phyloP scores from a whole-genome alignment of 176 grass and related monocot genomes.

The Puya raimondii region DNA sequence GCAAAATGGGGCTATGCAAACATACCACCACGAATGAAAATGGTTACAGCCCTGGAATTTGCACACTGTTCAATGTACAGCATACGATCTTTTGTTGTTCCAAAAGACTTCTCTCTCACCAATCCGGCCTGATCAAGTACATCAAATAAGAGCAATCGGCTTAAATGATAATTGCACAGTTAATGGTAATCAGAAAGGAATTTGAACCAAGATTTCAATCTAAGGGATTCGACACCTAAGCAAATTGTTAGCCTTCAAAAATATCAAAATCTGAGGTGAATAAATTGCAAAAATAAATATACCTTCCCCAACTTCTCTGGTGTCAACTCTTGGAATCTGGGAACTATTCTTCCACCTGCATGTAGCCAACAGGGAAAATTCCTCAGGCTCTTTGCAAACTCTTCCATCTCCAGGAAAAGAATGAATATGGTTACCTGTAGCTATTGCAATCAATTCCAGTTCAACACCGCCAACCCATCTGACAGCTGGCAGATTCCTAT shows the following conservation, averaged over 20 bases:
- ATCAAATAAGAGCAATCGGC: conserved; percentile 1
- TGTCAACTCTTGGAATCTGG: conserved; percentile 81
- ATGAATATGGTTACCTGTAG: conserved; percentile 53
- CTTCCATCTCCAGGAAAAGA: conserved; percentile 3
- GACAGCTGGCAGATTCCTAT: conserved; percentile 87
- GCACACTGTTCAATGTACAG: conserved; percentile 84
- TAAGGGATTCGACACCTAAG: not conserved
- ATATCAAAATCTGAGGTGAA: not conserved
- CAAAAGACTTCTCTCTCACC: conserved; percentile 80
- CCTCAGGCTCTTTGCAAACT: not conserved
- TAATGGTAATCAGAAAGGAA: not conserved
- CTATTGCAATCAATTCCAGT: conserved; percentile 94
- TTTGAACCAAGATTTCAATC: too few species aligned
- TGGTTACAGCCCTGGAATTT: conserved; percentile 80
- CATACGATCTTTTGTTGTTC: conserved; percentile 83
- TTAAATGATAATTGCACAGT: not conserved
- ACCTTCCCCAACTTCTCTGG: conserved; percentile 92
- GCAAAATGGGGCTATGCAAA: not conserved
- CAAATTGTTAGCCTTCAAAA: not conserved
- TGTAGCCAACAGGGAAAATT: not conserved
- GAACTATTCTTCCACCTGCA: conserved; percentile 87
- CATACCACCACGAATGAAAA: conserved; percentile 86
- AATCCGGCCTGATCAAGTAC: conserved; percentile 63
- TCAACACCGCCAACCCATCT: conserved; percentile 99
- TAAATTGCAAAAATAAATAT: conserved; percentile 14